phyloP scores from a whole-genome alignment of 2,329 filamentous ascomycete genomes.

The Fusarium hostae region DNA sequence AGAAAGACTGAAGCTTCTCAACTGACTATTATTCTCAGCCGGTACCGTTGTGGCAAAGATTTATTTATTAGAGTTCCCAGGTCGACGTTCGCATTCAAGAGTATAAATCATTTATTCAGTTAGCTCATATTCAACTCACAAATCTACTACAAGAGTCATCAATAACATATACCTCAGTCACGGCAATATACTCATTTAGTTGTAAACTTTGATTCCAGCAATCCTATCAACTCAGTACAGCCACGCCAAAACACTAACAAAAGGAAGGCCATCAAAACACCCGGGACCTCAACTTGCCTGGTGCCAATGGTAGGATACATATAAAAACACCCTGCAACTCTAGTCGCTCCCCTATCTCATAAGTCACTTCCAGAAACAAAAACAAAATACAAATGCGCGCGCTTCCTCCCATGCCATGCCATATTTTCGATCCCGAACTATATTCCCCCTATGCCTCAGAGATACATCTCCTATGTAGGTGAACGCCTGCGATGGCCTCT shows the following conservation, averaged over 20 bases:
- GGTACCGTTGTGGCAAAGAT: not conserved
- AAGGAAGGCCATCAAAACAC: conserved; percentile 38
- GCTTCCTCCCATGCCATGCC: conserved; percentile 43
- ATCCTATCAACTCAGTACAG: conserved; percentile 41
- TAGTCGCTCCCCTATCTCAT: conserved; percentile 36
- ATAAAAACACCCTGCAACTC: conserved; percentile 34
- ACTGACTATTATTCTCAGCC: not conserved
- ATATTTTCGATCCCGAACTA: conserved; percentile 33
- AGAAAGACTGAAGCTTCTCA: not conserved
- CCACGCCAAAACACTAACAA: conserved; percentile 45
- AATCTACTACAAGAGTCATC: not conserved
- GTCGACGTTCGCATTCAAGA: not conserved
- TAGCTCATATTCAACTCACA: not conserved
- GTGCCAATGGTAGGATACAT: conserved; percentile 38
- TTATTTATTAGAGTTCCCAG: not conserved
- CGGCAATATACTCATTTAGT: not conserved
- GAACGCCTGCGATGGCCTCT: conserved; percentile 33
- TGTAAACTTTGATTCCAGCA: conserved; percentile 43
- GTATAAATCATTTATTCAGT: not conserved
- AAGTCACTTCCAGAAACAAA: conserved; percentile 38
- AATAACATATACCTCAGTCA: not conserved
- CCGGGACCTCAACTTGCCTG: conserved; percentile 28
- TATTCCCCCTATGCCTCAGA: conserved; percentile 26
- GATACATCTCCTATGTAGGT: conserved; percentile 30
- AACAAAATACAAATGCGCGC: conserved; percentile 29